A percentile compares a stretch with the other conserved stretches of the same genome.
These are phyloP conservation scores for Blastobotrys indianensis DNA, from an alignment of 1,139 yeast genomes.

Conservation along the genomic window DNA sequence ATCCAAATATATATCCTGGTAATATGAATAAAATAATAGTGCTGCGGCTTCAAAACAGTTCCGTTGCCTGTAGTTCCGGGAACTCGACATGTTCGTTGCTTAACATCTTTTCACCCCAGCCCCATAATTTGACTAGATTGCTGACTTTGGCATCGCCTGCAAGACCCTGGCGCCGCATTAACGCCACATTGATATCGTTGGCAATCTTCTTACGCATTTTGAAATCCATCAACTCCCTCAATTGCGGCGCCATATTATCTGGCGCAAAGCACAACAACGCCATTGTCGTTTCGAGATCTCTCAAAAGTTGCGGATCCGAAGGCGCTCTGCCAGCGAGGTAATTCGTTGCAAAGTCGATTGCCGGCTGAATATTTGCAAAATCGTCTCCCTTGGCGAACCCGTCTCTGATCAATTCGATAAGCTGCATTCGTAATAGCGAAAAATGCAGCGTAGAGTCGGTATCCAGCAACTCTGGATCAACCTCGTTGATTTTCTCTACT, in stretches of 20 bases:
- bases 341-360: conserved; percentile 36
- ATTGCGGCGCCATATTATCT: conserved; percentile 29
- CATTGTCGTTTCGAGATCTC: conserved; percentile 37
- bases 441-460: conserved; percentile 33
- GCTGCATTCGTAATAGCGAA: conserved; percentile 34
- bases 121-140: conserved; percentile 31
- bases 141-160: conserved; percentile 33
- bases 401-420: conserved; percentile 36
- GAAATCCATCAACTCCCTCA: conserved; percentile 32
- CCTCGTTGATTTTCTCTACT: conserved; percentile 36
- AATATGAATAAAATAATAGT: conserved; percentile 6
- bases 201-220: conserved; percentile 35
- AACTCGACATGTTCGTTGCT: conserved; percentile 23
- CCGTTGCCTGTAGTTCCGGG: conserved; percentile 22
- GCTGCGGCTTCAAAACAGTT: conserved; percentile 16
- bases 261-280: conserved; percentile 38
- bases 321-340: conserved; percentile 37
- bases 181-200: conserved; percentile 33
- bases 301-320: conserved; percentile 28
- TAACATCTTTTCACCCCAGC: conserved; percentile 32
- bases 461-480: conserved; percentile 36
- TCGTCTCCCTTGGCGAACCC: conserved; percentile 21
- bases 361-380: conserved; percentile 28
- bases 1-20: too few relatives aligned
- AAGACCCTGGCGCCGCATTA: conserved; percentile 32